phyloP scores from a whole-genome alignment of 495 filamentous ascomycete species.

The Hyphodiscus hymeniophilus region DNA sequence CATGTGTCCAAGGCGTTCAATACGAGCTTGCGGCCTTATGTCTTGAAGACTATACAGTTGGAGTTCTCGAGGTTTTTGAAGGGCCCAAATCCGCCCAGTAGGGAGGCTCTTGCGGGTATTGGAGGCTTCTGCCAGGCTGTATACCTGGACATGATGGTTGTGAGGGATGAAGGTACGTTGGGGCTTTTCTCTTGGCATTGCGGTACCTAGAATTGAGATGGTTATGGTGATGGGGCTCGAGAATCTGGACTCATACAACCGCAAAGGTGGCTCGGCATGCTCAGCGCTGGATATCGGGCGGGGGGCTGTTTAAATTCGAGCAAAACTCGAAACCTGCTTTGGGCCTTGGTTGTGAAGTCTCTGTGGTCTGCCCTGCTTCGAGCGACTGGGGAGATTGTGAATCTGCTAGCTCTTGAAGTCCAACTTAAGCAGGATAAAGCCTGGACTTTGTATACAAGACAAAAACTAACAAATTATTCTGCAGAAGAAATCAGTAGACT shows the following conservation, averaged over 20 bases:
- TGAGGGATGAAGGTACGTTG: slow-evolving; percentile 23
- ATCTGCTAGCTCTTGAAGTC: no score
- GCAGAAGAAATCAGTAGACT: slow-evolving; percentile 21
- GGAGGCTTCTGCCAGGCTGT: slow-evolving; percentile 17
- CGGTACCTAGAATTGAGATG: not conserved
- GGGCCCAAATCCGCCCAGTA: not conserved
- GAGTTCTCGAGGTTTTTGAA: slow-evolving; percentile 19
- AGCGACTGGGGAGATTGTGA: no score
- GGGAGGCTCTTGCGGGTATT: not conserved
- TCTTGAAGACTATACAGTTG: slow-evolving; percentile 21
- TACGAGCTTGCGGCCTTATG: slow-evolving; percentile 11
- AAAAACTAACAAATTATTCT: not conserved
- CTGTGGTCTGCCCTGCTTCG: no score
- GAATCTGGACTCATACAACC: no score
- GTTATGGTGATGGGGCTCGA: no score
- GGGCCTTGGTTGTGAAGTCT: no score
- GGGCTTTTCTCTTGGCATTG: not conserved
- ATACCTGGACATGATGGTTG: slow-evolving; percentile 23
- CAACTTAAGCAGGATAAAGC: no score
- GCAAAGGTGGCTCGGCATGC: no score
- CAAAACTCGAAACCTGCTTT: no score
- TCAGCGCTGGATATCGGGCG: no score
- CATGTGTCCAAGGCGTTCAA: slow-evolving; percentile 22
- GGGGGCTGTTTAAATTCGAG: no score
- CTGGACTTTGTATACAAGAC: no score